A percentile compares a stretch with the other conserved stretches of the same genome.
phyloP scores from a whole-genome alignment of 495 filamentous ascomycete species.

The Xylaria cubensis region DNA sequence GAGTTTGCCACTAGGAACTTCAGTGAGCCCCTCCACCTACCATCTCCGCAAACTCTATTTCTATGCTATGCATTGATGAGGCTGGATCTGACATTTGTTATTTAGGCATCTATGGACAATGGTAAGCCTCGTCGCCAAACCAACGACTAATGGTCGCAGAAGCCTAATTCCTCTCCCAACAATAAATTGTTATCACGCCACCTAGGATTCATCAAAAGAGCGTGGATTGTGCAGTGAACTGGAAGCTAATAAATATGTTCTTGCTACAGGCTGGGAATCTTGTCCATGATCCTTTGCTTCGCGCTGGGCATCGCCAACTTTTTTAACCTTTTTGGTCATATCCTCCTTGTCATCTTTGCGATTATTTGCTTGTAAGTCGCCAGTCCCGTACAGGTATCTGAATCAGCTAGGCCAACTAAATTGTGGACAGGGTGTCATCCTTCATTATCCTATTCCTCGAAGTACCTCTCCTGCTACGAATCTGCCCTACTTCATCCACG shows the following conservation, averaged over 20 bases:
- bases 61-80: background rate
- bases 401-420: slow-evolving; percentile 28
- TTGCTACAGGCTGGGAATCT: slow-evolving; percentile 80
- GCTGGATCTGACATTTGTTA: slow-evolving; percentile 29
- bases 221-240: background rate
- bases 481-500: slow-evolving; percentile 89
- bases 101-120: slow-evolving; percentile 98
- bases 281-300: slow-evolving; percentile 94
- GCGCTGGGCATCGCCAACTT: slow-evolving; percentile 94
- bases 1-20: slow-evolving; percentile 97
- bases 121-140: slow-evolving; percentile 65
- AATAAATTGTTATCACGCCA: background rate
- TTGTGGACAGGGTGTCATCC: slow-evolving; percentile 67
- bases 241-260: slow-evolving; percentile 16
- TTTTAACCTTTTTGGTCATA: slow-evolving; percentile 64
- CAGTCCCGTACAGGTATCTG: background rate
- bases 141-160: background rate
- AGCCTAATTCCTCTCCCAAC: background rate
- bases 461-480: slow-evolving; percentile 92
- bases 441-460: slow-evolving; percentile 96
- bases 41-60: slow-evolving; percentile 1
- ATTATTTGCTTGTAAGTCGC: slow-evolving; percentile 80
- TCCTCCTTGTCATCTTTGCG: slow-evolving; percentile 73
- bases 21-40: slow-evolving; percentile 67
- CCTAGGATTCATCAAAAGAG: background rate